Evolutionary conservation across 805 yeast genomes (phyloP).

Genomic region (Pichia membranifaciens): DNA sequence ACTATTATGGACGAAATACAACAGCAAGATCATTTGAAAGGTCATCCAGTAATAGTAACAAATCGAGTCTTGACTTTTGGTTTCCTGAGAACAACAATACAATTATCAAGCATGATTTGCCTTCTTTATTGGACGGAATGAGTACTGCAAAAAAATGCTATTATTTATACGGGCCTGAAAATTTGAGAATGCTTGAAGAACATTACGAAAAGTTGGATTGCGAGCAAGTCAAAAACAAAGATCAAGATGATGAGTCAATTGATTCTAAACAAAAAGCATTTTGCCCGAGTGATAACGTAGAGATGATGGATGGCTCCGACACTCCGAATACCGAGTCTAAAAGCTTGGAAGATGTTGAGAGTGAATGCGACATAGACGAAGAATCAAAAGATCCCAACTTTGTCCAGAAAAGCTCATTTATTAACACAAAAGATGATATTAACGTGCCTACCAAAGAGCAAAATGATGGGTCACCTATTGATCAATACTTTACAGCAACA

Average conservation of each 20-base stretch:
- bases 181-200: neutral
- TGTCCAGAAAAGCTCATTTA: neutral
- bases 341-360: neutral
- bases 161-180: conserved; percentile 5
- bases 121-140: conserved; percentile 2
- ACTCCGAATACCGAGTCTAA: no score
- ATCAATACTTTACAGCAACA: neutral
- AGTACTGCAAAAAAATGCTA: conserved; percentile 2
- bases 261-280: neutral
- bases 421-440: neutral
- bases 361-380: neutral
- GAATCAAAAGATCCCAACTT: neutral
- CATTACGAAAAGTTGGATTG: neutral
- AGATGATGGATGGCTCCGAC: neutral
- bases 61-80: neutral
- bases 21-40: neutral
- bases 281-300: neutral
- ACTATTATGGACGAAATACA: no score
- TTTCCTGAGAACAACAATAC: conserved; percentile 7
- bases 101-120: conserved; percentile 1
- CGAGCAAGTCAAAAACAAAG: neutral
- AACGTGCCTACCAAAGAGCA: neutral
- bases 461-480: neutral
- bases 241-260: neutral
- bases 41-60: neutral